Evolutionary conservation across 805 yeast genomes (phyloP), one percentile per base, ranked within the genome.

Genomic region (Hyphopichia homilentoma): DNA sequence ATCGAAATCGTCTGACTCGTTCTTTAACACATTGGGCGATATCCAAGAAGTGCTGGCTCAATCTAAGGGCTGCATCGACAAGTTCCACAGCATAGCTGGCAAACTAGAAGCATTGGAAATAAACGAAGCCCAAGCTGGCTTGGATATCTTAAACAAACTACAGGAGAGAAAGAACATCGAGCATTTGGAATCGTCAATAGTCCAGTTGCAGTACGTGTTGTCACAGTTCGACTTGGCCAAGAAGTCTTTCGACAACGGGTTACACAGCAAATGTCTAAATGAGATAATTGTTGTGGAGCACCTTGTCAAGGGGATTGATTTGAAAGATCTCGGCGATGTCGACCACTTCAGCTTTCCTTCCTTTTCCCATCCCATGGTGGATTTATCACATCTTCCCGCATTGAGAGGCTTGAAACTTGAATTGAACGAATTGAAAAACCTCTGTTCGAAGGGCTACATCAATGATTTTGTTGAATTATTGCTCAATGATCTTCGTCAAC

Each of bases 1-100:
- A 20, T 82, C 95, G 3, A 75, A 76, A 41, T 83, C 96, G 0
- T 85, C 96, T 0, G 77, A 79, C 33, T 79, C 89, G 6, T 90
- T 93, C 50, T 88, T 88, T 58, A 77, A 77, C 32, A 89, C 96
- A 0, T 63, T 94, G 34, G 85, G 80, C 33, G 95, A 87, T 41
- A 72, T 93, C 35, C 79, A 79, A 45, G 67, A 65, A 6, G 78
- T 89, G 21, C 75, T 79, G 29, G 50, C 56, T 2, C 75, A 73
- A 40, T 75, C 89, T 3, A 58, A 65, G 8, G 52, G 54, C 8
- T 72, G 88, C 16, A 62, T 81, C 0, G 50, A 54, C 4, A 61
- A 69, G 24, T 63, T 81, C 29, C 52, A 68, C 20, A 47, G 52
- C 0, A 57, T 89, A n/a, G 61, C 68, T 22, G 36, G 47, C 0